Conservation (phyloP, 2,329 filamentous ascomycete genomes). For the Orbilia brochopaga region DNA sequence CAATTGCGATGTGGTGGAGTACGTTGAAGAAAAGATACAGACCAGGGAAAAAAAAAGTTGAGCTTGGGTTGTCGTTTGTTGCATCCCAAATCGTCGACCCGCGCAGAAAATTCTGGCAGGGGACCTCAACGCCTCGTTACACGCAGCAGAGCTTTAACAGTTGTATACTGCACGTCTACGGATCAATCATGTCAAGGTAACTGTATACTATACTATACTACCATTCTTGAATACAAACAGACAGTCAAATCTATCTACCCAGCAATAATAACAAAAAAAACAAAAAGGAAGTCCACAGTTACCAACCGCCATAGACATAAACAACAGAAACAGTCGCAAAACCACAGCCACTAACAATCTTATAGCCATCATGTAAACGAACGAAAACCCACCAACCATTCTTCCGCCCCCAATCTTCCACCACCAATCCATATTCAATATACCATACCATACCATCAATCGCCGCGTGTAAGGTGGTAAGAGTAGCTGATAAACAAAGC, state of each 20-base stretch:
- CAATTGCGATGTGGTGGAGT: constrained; percentile 5
- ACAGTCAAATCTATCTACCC: constrained; percentile 47
- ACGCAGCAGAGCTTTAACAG: too few relatives aligned
- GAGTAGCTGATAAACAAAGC: neutral
- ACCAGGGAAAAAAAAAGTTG: constrained; percentile 8
- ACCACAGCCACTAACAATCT: constrained; percentile 1
- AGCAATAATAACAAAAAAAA: constrained; percentile 16
- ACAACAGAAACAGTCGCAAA: constrained; percentile 3
- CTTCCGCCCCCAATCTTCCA: neutral
- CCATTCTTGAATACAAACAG: constrained; percentile 34
- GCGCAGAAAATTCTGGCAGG: neutral
- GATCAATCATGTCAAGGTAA: too few relatives aligned
- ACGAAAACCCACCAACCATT: constrained; percentile 7
- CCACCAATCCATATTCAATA: constrained; percentile 7
- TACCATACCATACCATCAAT: too few relatives aligned
- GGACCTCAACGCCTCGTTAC: neutral
- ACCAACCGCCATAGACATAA: too few relatives aligned
- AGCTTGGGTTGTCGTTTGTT: neutral
- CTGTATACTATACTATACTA: too few relatives aligned
- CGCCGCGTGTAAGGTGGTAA: neutral
- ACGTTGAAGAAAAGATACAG: neutral
- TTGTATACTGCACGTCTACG: too few relatives aligned
- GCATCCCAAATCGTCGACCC: neutral
- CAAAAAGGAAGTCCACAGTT: too few relatives aligned
- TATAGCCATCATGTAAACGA: neutral